Base-by-base conservation (phyloP, 208 protist species). In the Trypanosoma melophagium region DNA sequence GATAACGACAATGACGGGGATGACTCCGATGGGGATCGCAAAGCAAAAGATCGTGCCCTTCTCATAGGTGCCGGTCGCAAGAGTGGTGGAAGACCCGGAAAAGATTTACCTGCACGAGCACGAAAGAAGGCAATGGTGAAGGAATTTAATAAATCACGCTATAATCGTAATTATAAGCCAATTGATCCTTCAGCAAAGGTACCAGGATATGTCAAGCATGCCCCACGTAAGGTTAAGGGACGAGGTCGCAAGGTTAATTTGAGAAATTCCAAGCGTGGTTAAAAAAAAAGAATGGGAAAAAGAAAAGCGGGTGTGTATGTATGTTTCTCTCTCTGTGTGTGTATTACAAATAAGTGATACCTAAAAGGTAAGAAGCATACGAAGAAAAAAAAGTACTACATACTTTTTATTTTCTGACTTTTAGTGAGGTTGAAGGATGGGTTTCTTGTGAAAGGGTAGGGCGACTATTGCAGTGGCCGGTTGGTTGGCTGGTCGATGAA, bases 191-290 rank as follows among this genome's bases (percentile, higher is more conserved):
- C 79, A 9, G 87, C 86, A 44, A 76, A 81, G 60, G 90, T 96
- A 73, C 87, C 87, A 1, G 90, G 90, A 9, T 96, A 94, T 67
- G 58, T 90, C 24, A 92, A 93, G 66, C 90, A 75, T 35, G 80
- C 59, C 0, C 82, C 79, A 19, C 87, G 85, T 19, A 82, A 80
- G 53, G 80, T 94, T 45, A 96, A 92, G 73, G 90, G 90, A 0
- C 76, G 90, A 22, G 90, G 90, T 22, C 81, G 80, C 58, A 96
- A 96, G 83, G 84, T 69, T 7, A 96, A 96, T 70, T 94, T 87
- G 44, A 84, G 89, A 8, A 77, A 60, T 25, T 66, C 74, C 14
- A 95, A 95, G 76, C 83, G 89, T 58, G 71, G 81, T 16, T 61
- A 55, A 70, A 24, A 31, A 28, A 19, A 59, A 0, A 19, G 19